These are phyloP conservation scores for Arachnopeziza araneosa DNA, from an alignment of 2,329 filamentous ascomycete species.

Conservation along the genomic window DNA sequence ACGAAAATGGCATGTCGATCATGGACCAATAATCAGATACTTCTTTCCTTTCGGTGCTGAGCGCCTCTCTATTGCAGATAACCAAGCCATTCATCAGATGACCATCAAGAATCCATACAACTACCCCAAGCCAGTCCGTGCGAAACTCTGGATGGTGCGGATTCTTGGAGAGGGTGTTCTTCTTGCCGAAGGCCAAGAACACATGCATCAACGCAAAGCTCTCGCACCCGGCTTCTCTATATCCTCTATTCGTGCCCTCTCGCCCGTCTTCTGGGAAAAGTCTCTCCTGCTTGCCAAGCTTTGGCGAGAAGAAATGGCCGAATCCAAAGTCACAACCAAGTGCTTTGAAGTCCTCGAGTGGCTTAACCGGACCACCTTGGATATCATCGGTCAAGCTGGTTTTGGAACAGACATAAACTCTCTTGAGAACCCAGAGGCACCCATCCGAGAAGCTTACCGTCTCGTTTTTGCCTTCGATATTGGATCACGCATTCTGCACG, in stretches of 20 bases:
- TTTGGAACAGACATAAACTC: conserved; percentile 63
- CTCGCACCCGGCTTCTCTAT: not conserved
- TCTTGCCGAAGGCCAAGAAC: conserved; percentile 73
- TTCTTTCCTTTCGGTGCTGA: conserved; percentile 42
- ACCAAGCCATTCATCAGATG: conserved; percentile 40
- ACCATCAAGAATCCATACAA: conserved; percentile 54
- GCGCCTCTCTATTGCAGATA: conserved; percentile 39
- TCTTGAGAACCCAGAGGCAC: conserved; percentile 52
- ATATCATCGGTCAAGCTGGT: conserved; percentile 58
- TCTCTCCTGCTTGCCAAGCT: not conserved
- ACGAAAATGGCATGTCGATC: conserved; percentile 36
- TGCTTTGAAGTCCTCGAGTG: conserved; percentile 56
- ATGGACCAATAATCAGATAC: conserved; percentile 40
- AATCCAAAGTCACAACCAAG: conserved; percentile 67
- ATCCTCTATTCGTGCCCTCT: not conserved
- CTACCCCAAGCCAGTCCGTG: conserved; percentile 54
- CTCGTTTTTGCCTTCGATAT: conserved; percentile 39
- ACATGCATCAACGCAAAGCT: conserved; percentile 61
- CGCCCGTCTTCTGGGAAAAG: not conserved
- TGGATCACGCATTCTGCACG: conserved; percentile 47
- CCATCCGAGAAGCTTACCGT: conserved; percentile 51
- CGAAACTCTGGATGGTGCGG: conserved; percentile 42
- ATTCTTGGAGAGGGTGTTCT: conserved; percentile 67
- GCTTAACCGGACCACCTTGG: conserved; percentile 30
- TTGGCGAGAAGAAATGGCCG: conserved; percentile 36